These are phyloP conservation scores for Closterium sp. DNA, from an alignment of 139 green algal genomes.

Conservation along the genomic window DNA sequence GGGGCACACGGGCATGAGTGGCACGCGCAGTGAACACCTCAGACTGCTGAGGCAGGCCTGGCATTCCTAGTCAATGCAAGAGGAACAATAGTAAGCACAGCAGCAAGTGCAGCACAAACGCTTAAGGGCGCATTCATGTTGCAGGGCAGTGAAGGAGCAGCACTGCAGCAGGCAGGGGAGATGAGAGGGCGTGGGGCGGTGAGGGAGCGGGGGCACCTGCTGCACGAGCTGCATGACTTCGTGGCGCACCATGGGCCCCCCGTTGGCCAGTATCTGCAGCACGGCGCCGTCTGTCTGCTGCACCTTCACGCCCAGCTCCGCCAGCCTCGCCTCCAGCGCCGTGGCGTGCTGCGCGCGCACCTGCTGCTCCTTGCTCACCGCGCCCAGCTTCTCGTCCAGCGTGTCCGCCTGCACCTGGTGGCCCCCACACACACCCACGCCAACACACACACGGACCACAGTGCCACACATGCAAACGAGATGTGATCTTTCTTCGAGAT, in stretches of 20 bases:
- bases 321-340: background rate
- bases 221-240: background rate
- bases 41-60: too few relatives aligned
- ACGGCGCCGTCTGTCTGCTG: background rate
- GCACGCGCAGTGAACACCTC: background rate
- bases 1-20: background rate
- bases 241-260: background rate
- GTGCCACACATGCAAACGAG: too few relatives aligned
- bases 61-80: too few relatives aligned
- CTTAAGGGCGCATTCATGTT: background rate
- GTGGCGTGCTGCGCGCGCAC: background rate
- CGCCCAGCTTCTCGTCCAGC: background rate
- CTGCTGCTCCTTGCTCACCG: conserved; percentile 2
- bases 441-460: background rate
- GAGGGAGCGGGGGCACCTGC: background rate
- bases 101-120: background rate
- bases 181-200: background rate
- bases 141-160: background rate
- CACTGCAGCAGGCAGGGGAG: background rate
- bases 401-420: background rate
- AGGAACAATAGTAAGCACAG: too few relatives aligned
- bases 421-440: background rate
- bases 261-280: background rate
- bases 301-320: background rate
- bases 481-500: too few relatives aligned